Evolutionary conservation across 2,329 filamentous ascomycete genomes (phyloP), one percentile per base, ranked within the genome.

Genomic region (Aspergillaceae sp.): DNA sequence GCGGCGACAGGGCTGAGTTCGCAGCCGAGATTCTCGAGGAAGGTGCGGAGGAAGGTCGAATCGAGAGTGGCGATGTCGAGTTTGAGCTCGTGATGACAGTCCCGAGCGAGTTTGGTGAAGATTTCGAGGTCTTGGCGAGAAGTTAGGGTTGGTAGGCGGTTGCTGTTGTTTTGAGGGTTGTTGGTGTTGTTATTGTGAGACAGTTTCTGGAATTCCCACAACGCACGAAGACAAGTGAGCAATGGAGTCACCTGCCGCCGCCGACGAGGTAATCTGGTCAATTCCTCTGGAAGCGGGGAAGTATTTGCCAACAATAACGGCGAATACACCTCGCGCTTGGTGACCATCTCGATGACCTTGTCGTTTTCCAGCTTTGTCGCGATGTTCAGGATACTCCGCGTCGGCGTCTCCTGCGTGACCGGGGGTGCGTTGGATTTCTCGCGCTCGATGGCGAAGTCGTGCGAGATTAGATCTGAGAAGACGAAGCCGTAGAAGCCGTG

Each of bases 401-500:
- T 96, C 28, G 81, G 75, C 1, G 86, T 85, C 63, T 98, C 92
- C 36, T 75, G 65, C 0, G 82, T 83, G 3, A 69, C 56, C 1
- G 77, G 74, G 19, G 79, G 62, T 8, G 86, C 72, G 60, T 97
- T 97, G 48, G 86, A 83, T 52, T 84, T 83, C 50, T 87, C 82
- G 47, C 92, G 83, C 71, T 94, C 84, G 50, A 98, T 84, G 49
- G 92, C 81, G 61, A 88, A 98, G 58, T 90, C 83, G 65, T 98
- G 92, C 58, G 83, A 78, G 56, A 95, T 88, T 26, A 98, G 77
- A 65, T 98, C 92, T 48, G 86, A 86, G 65, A 98, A 98, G 54
- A 95, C 86, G 71, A 87, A 98, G 46, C 92, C 92, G 65, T 94
- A 97, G 63, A 95, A 78, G 42, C 92, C 92, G 62, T 96, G 87